phyloP scores from a whole-genome alignment of 2,329 filamentous ascomycete genomes.

The Bipolaris oryzae region DNA sequence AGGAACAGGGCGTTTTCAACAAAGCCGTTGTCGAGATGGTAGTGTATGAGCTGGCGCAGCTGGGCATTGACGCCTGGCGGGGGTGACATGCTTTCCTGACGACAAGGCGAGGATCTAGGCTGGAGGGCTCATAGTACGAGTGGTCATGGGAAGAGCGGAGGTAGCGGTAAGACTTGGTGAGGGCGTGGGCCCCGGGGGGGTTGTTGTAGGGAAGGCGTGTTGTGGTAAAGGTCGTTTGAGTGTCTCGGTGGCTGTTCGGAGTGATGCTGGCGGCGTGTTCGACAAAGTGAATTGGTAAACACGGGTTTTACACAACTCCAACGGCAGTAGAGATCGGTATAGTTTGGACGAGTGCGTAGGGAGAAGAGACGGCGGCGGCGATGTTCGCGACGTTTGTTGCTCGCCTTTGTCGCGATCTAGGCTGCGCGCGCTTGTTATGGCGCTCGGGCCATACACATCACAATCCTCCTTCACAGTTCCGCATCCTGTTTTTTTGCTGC shows the following conservation, averaged over 20 bases:
- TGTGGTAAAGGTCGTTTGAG: conserved; percentile 23
- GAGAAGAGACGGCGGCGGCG: conserved; percentile 3
- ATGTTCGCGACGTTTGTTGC: conserved; percentile 6
- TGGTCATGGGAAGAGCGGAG: background rate
- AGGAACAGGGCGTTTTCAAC: conserved; percentile 93
- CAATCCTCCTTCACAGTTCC: conserved; percentile 2
- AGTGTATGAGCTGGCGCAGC: conserved; percentile 70
- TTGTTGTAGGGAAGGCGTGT: conserved; percentile 11
- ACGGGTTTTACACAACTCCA: conserved; percentile 21
- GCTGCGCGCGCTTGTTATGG: conserved; percentile 10
- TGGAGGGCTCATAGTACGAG: conserved; percentile 12
- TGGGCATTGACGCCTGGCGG: conserved; percentile 63
- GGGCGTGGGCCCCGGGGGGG: conserved; percentile 7
- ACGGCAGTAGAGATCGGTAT: conserved; percentile 14
- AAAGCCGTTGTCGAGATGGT: conserved; percentile 86
- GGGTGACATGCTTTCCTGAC: conserved; percentile 58
- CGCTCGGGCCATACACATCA: conserved; percentile 3
- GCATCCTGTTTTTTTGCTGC: background rate
- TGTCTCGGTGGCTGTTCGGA: conserved; percentile 21
- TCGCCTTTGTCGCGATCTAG: conserved; percentile 7
- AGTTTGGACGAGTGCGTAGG: background rate
- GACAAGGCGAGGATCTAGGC: conserved; percentile 15
- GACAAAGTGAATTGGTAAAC: conserved; percentile 49
- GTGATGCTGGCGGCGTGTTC: conserved; percentile 25
- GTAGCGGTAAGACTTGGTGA: background rate